Percentiles rank a stretch among this genome's conserved stretches.
Conservation (phyloP, 1,139 yeast genomes). For the Pichia cactophila region DNA sequence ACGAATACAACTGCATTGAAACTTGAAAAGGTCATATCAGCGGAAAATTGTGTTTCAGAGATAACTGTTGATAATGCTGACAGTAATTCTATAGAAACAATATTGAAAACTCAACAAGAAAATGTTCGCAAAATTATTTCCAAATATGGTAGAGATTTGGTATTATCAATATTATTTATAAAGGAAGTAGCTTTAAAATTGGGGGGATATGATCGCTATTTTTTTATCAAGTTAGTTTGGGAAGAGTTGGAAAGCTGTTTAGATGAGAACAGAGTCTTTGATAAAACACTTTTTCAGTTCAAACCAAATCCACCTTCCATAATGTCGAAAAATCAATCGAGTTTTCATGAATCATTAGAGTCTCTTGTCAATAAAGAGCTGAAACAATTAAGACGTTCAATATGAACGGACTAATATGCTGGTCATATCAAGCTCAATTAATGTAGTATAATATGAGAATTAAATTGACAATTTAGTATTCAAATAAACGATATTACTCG, state of each 20-base stretch:
- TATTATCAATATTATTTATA: not conserved
- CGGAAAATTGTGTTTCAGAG: not conserved
- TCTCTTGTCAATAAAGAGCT: not conserved
- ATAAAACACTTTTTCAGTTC: not conserved
- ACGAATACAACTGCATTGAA: not conserved
- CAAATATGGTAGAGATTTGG: not conserved
- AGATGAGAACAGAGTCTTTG: not conserved
- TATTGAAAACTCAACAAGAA: not conserved
- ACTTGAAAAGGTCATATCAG: not conserved
- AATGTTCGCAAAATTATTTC: not conserved
- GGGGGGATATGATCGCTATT: not conserved
- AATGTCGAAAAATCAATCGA: not conserved
- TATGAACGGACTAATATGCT: no score
- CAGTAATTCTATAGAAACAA: no score
- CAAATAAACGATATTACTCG: no score
- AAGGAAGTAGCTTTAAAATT: not conserved
- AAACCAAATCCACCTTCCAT: not conserved
- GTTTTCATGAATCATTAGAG: not conserved
- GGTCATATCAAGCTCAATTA: no score
- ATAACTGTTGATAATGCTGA: no score
- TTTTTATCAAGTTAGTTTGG: not conserved
- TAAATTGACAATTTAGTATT: no score
- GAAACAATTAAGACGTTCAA: not conserved
- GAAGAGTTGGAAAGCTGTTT: not conserved
- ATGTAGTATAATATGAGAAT: no score